These are phyloP conservation scores for Stevia rebaudiana DNA, from an alignment of 140 eudicot genomes.

Conservation along the genomic window DNA sequence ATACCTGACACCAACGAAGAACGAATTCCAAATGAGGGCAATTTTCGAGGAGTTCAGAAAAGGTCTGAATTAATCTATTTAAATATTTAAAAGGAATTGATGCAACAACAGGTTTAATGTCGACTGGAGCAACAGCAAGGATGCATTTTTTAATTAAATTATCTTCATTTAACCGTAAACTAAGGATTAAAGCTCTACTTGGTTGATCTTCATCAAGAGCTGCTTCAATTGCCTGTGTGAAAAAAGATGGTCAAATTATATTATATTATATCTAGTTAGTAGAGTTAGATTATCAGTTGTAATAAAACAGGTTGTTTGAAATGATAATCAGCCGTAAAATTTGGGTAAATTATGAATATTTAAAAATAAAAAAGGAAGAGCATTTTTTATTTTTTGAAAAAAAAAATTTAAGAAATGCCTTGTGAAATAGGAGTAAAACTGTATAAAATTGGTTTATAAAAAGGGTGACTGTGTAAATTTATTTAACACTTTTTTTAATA, in stretches of 20 bases:
- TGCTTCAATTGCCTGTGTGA: constrained; percentile 75
- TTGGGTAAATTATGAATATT: neutral
- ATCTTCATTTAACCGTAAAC: constrained; percentile 84
- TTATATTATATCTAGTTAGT: neutral
- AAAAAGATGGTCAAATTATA: neutral
- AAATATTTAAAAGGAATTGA: constrained; percentile 68
- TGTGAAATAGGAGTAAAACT: too few relatives aligned
- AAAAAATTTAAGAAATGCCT: too few relatives aligned
- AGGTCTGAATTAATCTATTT: constrained; percentile 75
- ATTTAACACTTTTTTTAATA: too few relatives aligned
- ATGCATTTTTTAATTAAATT: constrained; percentile 61
- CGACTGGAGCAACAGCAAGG: constrained; percentile 56
- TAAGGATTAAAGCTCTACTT: constrained; percentile 71
- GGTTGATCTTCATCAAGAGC: constrained; percentile 73
- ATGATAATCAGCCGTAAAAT: neutral
- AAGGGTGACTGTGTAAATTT: too few relatives aligned
- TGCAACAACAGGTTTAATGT: constrained; percentile 69
- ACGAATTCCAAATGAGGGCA: constrained; percentile 83
- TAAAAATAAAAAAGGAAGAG: neutral
- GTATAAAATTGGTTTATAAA: too few relatives aligned
- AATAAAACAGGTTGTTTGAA: too few relatives aligned
- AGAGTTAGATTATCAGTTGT: too few relatives aligned
- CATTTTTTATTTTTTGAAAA: too few relatives aligned
- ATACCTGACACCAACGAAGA: constrained; percentile 93
- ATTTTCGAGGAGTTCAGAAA: constrained; percentile 76